Percentiles rank a stretch among this genome's conserved stretches.
Evolutionary conservation across 192 early-diverging fungal species (phyloP).

Genomic region (Phlyctochytrium arcticum): DNA sequence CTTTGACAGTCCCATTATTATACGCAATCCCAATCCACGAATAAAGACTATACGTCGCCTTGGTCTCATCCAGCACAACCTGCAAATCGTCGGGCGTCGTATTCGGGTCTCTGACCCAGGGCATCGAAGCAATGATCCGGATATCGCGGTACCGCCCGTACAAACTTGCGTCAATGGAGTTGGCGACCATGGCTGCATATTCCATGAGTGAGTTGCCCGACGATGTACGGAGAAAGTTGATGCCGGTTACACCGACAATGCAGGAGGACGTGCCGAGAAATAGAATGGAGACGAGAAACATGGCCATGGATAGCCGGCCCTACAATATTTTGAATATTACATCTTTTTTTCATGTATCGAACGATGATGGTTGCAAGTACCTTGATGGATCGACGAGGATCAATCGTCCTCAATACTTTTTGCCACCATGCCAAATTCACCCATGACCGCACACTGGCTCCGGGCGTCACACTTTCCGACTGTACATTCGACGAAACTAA

Average conservation of each 20-base stretch:
- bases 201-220: conserved; percentile 9
- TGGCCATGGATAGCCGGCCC: conserved; percentile 5
- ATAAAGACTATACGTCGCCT: conserved; percentile 5
- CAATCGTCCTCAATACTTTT: neutral
- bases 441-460: neutral
- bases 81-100: neutral
- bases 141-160: conserved; percentile 21
- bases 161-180: neutral
- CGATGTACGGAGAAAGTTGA: neutral
- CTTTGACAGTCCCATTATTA: conserved; percentile 18
- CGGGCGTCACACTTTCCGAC: too few species aligned
- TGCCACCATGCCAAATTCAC: neutral
- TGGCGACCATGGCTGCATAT: neutral
- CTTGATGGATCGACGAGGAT: conserved; percentile 21
- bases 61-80: conserved; percentile 1
- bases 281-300: conserved; percentile 11
- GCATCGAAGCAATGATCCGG: conserved; percentile 12
- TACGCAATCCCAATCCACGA: conserved; percentile 25
- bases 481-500: too few species aligned
- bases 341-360: neutral
- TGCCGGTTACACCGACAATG: neutral
- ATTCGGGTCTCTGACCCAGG: conserved; percentile 1
- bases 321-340: neutral
- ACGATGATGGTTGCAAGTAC: neutral
- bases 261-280: conserved; percentile 10